Evolutionary conservation across 2,329 filamentous ascomycete genomes (phyloP).

Genomic region (Arthrobotrys musiformis): DNA sequence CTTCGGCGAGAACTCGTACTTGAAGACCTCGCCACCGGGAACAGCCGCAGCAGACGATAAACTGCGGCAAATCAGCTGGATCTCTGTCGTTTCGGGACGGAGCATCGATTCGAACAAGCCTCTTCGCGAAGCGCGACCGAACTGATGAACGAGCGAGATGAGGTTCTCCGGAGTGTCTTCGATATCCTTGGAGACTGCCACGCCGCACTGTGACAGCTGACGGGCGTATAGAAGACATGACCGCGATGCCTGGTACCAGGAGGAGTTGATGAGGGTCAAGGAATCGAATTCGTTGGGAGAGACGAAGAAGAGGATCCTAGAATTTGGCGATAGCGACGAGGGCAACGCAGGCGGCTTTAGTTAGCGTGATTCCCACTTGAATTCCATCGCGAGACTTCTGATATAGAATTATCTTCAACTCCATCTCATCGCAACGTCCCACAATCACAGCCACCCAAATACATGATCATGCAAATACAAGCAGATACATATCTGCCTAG

Average conservation of each 20-base stretch:
- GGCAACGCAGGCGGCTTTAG: background rate
- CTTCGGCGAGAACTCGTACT: conserved; percentile 80
- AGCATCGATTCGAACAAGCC: conserved; percentile 82
- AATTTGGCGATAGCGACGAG: conserved; percentile 22
- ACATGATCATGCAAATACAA: no score
- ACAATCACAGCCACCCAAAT: conserved; percentile 46
- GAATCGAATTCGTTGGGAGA: conserved; percentile 75
- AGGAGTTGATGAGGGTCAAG: conserved; percentile 72
- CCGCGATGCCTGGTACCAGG: conserved; percentile 74
- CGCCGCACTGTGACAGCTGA: conserved; percentile 72
- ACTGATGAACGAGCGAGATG: conserved; percentile 72
- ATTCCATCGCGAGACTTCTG: conserved; percentile 39
- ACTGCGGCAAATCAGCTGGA: conserved; percentile 84
- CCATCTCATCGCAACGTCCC: background rate
- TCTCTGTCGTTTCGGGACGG: conserved; percentile 74
- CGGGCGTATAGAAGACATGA: conserved; percentile 72
- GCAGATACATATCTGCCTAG: no score
- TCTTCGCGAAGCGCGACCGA: conserved; percentile 77
- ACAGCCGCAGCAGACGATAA: conserved; percentile 83
- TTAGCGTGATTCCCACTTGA: background rate
- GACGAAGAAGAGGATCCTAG: conserved; percentile 71
- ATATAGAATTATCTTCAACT: conserved; percentile 29
- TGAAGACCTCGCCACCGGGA: conserved; percentile 84
- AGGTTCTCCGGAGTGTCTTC: conserved; percentile 66
- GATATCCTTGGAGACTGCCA: conserved; percentile 67